Base-by-base conservation (phyloP, 768 basidiomycete genomes). In the Boletus bicolor region DNA sequence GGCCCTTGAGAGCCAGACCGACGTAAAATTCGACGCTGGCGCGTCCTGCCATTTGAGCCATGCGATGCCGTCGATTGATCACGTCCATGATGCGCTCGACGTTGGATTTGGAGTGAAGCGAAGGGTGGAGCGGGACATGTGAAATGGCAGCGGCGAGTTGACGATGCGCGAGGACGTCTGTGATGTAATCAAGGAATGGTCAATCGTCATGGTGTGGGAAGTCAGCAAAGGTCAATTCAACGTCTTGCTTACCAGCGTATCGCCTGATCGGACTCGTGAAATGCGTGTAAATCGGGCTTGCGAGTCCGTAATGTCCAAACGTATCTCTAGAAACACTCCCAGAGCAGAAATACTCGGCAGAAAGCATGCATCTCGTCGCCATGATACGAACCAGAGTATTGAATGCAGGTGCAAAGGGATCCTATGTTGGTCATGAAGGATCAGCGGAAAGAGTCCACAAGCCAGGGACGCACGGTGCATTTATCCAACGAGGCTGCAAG, bases 11-110 rank as follows among this genome's bases (percentile, higher is more conserved):
- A 5, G 95, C 93, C 15, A 99, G 75, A 0, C 96, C 95, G 28
- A 98, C 94, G 64, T 97, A 98, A 62, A 98, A 99, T 72, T 99
- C 96, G 34, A 98, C 89, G 68, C 93, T 96, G 0, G 97, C 97
- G 14, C 97, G 80, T 4, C 95, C 86, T 0, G 97, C 97, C 90
- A 95, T 96, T 67, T 99, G 97, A 0, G 97, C 97, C 83, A 96
- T 89, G 28, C 96, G 82, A 69, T 99, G 96, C 17, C 95, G 81
- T 42, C 86, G 82, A 65, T 98, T 99, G 49, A 98, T 89, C 24
- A 89, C 85, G 54, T 86, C 87, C 59, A 98, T 73, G 7, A 90
- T 81, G 19, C 86, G 84, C 68, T 98, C 97, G 3, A 98, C 91
- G 64, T 93, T 86, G 14, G 82, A 70, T 69, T 94, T 93, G 0